Evolutionary conservation across 2,329 filamentous ascomycete genomes (phyloP), one percentile per base, ranked within the genome.

Genomic region (Thielaviopsis euricoi): DNA sequence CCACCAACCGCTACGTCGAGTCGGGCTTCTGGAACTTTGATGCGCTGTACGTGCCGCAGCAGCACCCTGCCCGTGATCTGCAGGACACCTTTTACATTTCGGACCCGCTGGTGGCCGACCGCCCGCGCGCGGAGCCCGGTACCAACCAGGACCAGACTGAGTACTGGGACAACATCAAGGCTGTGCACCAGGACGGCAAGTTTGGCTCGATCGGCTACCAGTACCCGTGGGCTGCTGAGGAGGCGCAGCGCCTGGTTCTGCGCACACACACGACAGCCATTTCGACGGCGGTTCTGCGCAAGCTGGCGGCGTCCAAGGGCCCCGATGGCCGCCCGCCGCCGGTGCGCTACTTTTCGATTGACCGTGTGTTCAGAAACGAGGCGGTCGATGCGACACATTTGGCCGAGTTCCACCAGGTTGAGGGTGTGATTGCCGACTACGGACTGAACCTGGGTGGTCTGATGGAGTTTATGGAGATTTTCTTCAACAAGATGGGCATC

Each of bases 1-100:
- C 90, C 15, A 96, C 91, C 54, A 86, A 86, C 73, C 82, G 87
- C 70, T 96, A 85, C 69, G 90, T 97, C 62, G 93, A 98, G 74
- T 91, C 90, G 13, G 90, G 91, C 52, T 96, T 97, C 83, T 98
- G 93, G 89, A 97, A 97, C 73, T 97, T 97, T 71, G 91, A 97
- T 68, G 83, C 90, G 23, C 87, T 98, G 62, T 96, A 91, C 71
- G 91, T 97, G 56, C 91, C 91, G 29, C 93, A 95, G 73, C 93
- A 98, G 77, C 93, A 98, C 71, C 93, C 93, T 55, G 93, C 93
- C 60, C 88, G 93, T 69, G 93, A 98, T 70, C 78, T 96, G 64
- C 93, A 98, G 77, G 93, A 98, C 67, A 97, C 93, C 58, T 97
- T 97, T 76, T 98, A 96, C 76, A 91, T 97, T 67, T 89, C 89